phyloP scores from a whole-genome alignment of 768 basidiomycete species.

The Amanita polypyramis region DNA sequence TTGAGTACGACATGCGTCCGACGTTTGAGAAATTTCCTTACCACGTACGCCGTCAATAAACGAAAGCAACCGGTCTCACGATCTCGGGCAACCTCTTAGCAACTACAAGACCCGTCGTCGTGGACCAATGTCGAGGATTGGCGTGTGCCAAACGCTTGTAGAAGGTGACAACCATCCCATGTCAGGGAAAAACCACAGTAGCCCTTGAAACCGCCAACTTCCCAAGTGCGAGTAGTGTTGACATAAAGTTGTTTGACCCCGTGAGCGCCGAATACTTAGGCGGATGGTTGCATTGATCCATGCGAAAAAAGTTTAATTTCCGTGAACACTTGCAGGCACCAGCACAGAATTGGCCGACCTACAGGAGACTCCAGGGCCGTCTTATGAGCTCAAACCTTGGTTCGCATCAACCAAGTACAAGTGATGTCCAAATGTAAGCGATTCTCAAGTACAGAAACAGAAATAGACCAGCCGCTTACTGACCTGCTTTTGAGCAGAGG shows the following conservation, averaged over 20 bases:
- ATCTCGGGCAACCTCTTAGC: conserved; percentile 6
- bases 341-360: conserved; percentile 19
- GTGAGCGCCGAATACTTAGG: conserved; percentile 16
- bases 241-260: too few relatives aligned
- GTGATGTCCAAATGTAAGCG: too few relatives aligned
- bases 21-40: conserved; percentile 9
- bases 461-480: too few relatives aligned
- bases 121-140: background rate
- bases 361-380: too few relatives aligned
- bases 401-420: too few relatives aligned
- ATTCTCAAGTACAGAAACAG: too few relatives aligned
- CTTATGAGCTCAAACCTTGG: too few relatives aligned
- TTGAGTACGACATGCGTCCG: background rate
- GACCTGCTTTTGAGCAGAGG: too few relatives aligned
- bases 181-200: conserved; percentile 8
- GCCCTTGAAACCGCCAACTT: conserved; percentile 19
- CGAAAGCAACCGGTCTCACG: conserved; percentile 12
- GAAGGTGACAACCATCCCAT: background rate
- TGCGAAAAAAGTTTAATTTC: conserved; percentile 18
- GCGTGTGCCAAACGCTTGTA: background rate
- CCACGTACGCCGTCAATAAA: conserved; percentile 15
- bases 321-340: conserved; percentile 19
- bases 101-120: conserved; percentile 13
- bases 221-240: conserved; percentile 18
- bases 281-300: conserved; percentile 16